phyloP scores from a whole-genome alignment of 129 eudicot genomes.

The Arctium lappa region DNA sequence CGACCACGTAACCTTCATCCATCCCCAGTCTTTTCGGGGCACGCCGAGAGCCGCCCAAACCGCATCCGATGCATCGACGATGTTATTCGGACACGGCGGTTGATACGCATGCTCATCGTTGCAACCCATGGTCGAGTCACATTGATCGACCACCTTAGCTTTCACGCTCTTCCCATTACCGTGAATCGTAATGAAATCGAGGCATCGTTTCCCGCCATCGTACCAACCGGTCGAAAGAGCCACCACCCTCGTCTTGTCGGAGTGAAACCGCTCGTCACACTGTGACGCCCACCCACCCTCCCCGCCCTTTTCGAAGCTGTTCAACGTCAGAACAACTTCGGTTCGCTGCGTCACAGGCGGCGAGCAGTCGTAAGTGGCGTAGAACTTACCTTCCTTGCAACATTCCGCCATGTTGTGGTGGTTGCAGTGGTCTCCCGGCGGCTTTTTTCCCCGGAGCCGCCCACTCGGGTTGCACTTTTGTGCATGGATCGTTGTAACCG shows the following conservation, averaged over 20 bases:
- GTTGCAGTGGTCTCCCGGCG: conserved; percentile 17
- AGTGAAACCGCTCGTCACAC: conserved; percentile 27
- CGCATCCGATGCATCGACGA: conserved; percentile 52
- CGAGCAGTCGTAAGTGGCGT: conserved; percentile 37
- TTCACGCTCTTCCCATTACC: conserved; percentile 21
- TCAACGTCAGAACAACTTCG: conserved; percentile 19
- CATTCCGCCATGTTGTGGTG: conserved; percentile 15
- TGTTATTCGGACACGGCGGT: conserved; percentile 40
- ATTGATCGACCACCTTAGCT: conserved; percentile 37
- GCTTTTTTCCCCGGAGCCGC: conserved; percentile 11
- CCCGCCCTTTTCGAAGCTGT: conserved; percentile 20
- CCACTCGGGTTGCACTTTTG: conserved; percentile 25
- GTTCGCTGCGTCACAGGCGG: conserved; percentile 27
- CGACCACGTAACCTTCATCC: conserved; percentile 42
- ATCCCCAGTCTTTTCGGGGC: conserved; percentile 25
- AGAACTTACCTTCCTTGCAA: conserved; percentile 20
- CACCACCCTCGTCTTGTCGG: conserved; percentile 10
- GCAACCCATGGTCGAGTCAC: conserved; percentile 43
- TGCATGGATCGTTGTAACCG: conserved; percentile 1
- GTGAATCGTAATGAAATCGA: conserved; percentile 10
- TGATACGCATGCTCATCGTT: conserved; percentile 32
- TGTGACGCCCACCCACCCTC: conserved; percentile 38
- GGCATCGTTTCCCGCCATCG: conserved; percentile 12
- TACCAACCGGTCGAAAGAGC: conserved; percentile 25
- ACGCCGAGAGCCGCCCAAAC: conserved; percentile 52